Evolutionary conservation across 352 stramenopile genomes (phyloP).

Genomic region (Phytophthora sp.): DNA sequence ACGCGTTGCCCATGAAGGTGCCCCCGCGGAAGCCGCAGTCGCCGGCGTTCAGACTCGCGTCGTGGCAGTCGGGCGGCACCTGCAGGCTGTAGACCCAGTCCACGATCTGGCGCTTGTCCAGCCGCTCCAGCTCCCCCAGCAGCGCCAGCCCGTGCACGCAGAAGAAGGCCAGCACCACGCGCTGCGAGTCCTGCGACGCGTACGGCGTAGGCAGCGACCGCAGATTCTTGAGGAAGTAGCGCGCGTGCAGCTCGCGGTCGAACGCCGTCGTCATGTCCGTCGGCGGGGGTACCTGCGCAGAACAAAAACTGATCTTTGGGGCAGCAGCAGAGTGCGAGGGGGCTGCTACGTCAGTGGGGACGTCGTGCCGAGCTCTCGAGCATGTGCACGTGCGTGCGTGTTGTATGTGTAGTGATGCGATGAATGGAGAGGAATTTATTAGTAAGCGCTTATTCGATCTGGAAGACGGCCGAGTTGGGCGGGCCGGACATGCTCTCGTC

Average conservation of each 20-base stretch:
- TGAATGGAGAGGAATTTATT: conserved; percentile 41
- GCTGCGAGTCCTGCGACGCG: conserved; percentile 80
- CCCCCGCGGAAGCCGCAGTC: conserved; percentile 83
- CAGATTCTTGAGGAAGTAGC: conserved; percentile 87
- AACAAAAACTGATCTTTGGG: conserved; percentile 26
- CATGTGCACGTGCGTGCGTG: no score
- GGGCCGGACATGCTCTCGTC: conserved; percentile 43
- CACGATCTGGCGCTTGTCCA: conserved; percentile 75
- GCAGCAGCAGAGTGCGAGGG: not conserved
- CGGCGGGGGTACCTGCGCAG: not conserved
- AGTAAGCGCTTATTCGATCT: conserved; percentile 80
- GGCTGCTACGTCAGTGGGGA: no score
- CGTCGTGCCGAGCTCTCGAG: no score
- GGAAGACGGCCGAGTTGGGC: conserved; percentile 72
- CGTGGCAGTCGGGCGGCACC: conserved; percentile 68
- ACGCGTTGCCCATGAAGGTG: conserved; percentile 68
- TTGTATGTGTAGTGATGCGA: conserved; percentile 8
- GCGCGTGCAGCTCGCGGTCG: conserved; percentile 74
- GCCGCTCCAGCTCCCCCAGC: conserved; percentile 73
- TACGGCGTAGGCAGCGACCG: conserved; percentile 72
- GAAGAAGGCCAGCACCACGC: conserved; percentile 87
- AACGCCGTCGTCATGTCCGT: conserved; percentile 41
- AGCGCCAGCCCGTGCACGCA: conserved; percentile 85
- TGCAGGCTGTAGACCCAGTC: conserved; percentile 90
- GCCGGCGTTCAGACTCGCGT: conserved; percentile 66